Base-by-base conservation (phyloP, 164 flowering plant species). In the Piper betle region DNA sequence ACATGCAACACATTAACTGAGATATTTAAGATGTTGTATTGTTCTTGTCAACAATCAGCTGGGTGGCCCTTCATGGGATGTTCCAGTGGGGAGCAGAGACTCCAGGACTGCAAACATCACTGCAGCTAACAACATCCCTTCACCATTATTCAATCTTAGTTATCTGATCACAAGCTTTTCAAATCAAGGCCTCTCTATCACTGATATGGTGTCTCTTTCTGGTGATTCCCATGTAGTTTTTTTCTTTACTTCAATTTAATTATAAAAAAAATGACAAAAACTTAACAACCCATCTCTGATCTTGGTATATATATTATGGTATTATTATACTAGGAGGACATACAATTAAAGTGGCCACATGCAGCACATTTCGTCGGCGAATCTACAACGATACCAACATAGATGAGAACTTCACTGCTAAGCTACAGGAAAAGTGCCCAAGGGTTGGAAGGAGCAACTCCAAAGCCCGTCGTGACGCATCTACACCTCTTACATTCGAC, bases 311-410 rank as follows among this genome's bases (percentile, higher is more conserved):
- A 17, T 10, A 54, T 52, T 88, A 84, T 68, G n/a, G 82, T 77
- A 88, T 82, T 56, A 83, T 85, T 46, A 52, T 86, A 25, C 70
- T 15, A 37, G 60, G 60, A 17, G 40, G 39, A 12, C 55, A 67
- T 38, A 41, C 55, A 46, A 84, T 87, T 16, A 92, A 91, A 52
- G 79, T 77, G 65, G 81, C 96, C 38, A 74, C 86, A 67, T 85
- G 96, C 78, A 72, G 77, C 13, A n/a, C 18, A 15, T 85, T 87
- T 71, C 71, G 91, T 43, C 63, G 73, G 2, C 74, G 77, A 7
- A 76, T 87, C 37, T 83, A 83, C 85, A 87, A 85, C 71, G 89
- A 87, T 65, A 76, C 77, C 64, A 78, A 73, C 80, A 79, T 87
- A 1, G 78, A 87, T 58, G 4, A 62, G 0, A 63, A 76, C n/a